A percentile compares a stretch with the other conserved stretches of the same genome.
Evolutionary conservation across 768 basidiomycete species (phyloP).

Genomic region (Tricholoma flavovirens): DNA sequence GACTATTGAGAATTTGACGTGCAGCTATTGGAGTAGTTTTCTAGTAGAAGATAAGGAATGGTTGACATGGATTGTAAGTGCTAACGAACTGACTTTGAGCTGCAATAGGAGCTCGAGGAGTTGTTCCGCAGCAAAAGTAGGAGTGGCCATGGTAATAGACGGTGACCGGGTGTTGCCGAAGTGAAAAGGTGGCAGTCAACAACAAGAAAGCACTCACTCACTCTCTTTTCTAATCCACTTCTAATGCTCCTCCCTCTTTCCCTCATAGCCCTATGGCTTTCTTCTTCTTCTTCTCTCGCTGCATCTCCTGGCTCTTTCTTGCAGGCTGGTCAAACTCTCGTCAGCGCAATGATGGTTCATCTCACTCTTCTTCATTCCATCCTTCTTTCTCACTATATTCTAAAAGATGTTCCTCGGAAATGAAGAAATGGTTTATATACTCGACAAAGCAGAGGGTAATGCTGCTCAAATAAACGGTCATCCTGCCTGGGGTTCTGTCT

Average conservation of each 20-base stretch:
- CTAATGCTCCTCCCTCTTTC: slow-evolving; percentile 14
- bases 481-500: slow-evolving; percentile 49
- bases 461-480: slow-evolving; percentile 58
- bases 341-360: slow-evolving; percentile 50
- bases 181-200: too few species aligned
- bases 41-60: slow-evolving; percentile 25
- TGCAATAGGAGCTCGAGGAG: slow-evolving; percentile 72
- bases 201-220: neutral
- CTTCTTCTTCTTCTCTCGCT: slow-evolving; percentile 26
- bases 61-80: neutral
- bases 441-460: slow-evolving; percentile 90
- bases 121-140: slow-evolving; percentile 52
- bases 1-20: slow-evolving; percentile 59
- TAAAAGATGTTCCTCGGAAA: slow-evolving; percentile 76
- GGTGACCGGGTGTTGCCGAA: neutral
- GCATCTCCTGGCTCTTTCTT: slow-evolving; percentile 38
- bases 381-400: neutral
- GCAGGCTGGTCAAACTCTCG: slow-evolving; percentile 39
- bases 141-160: slow-evolving; percentile 39
- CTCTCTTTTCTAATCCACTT: neutral
- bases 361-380: slow-evolving; percentile 7
- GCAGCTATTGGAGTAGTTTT: slow-evolving; percentile 73
- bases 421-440: slow-evolving; percentile 74
- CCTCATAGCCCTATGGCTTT: slow-evolving; percentile 34
- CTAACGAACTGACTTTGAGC: slow-evolving; percentile 44